phyloP scores from a whole-genome alignment of 106 monocot genomes.

The Platanthera guangdongensis region DNA sequence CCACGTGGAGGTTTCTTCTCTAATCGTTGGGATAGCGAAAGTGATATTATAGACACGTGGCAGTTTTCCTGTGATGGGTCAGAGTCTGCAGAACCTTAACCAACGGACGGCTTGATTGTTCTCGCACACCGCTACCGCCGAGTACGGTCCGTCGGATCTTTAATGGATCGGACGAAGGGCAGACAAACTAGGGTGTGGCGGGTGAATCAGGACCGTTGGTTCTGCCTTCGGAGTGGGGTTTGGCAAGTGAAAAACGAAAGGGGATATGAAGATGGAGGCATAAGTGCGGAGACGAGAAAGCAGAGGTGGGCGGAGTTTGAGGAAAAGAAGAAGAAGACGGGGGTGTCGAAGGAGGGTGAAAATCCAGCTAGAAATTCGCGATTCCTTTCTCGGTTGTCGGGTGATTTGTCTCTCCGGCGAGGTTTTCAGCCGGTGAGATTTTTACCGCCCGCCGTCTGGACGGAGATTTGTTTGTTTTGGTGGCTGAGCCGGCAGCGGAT shows the following conservation, averaged over 20 bases:
- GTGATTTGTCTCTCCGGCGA: not conserved
- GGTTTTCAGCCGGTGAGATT: not conserved
- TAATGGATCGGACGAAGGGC: not conserved
- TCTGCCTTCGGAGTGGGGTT: constrained; percentile 3
- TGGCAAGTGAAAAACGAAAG: constrained; percentile 8
- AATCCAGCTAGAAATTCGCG: not conserved
- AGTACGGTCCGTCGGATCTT: not conserved
- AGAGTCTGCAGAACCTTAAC: not conserved
- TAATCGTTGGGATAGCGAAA: constrained; percentile 5
- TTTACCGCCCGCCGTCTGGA: not conserved
- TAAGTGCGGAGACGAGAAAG: constrained; percentile 2
- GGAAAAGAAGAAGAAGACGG: not conserved
- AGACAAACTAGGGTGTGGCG: not conserved
- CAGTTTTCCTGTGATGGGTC: not conserved
- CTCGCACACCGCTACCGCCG: constrained; percentile 9
- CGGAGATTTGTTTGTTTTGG: not conserved
- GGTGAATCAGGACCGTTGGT: constrained; percentile 12
- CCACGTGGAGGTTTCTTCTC: not conserved
- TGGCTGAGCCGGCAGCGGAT: not conserved
- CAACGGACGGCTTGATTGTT: constrained; percentile 11
- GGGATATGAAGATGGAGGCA: constrained; percentile 4
- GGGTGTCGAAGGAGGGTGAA: not conserved
- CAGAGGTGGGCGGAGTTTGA: constrained; percentile 3
- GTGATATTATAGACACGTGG: constrained; percentile 16
- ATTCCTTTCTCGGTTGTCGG: not conserved